Evolutionary conservation across 2,329 filamentous ascomycete genomes (phyloP), one percentile per base, ranked within the genome.

Genomic region (Endoconidiophora laricicola): DNA sequence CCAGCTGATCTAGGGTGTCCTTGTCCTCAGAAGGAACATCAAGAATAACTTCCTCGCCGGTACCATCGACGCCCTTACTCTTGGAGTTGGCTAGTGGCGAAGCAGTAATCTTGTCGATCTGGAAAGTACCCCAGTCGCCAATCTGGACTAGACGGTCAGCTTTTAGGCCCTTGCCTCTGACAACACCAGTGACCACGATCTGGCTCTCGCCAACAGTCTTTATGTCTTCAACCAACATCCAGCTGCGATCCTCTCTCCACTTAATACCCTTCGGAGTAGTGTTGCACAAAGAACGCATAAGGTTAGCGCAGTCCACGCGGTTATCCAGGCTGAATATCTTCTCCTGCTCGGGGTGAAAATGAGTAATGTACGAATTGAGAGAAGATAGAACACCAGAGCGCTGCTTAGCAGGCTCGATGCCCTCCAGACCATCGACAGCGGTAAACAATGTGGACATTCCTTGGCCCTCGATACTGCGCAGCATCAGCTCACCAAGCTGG

Each of bases 161-260:
- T 62, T 95, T 96, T 48, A 98, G 64, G 6, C 83, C 82, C 60
- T 79, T 85, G 33, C 91, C 91, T 60, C 91, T 76, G 24, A 96
- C 79, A 3, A 91, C 77, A 57, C 91, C 91, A 0, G 86, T 93
- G 40, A 98, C 61, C 6, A 88, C 68, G 6, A 86, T 83, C 40
- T 79, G 69, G n/a, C 75, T 72, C 1, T 72, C 69, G 9, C 72
- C 71, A 3, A 66, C 70, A 24, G 76, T 71, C 57, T 76, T 67
- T 48, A 94, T 70, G 24, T 88, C 76, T 56, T 98, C 91, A 3
- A 90, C 78, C 52, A 94, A 68, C 81, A 98, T 86, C 85, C 91
- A 98, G 58, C 87, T 94, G 57, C 91, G 76, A 56, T 94, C 86
- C 48, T 98, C 91, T 58, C 91, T 78, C 91, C 91, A 98, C 55